A percentile compares a stretch with the other conserved stretches of the same genome.
Evolutionary conservation across 345 rosid species (phyloP).

Genomic region (Mangifera indica): DNA sequence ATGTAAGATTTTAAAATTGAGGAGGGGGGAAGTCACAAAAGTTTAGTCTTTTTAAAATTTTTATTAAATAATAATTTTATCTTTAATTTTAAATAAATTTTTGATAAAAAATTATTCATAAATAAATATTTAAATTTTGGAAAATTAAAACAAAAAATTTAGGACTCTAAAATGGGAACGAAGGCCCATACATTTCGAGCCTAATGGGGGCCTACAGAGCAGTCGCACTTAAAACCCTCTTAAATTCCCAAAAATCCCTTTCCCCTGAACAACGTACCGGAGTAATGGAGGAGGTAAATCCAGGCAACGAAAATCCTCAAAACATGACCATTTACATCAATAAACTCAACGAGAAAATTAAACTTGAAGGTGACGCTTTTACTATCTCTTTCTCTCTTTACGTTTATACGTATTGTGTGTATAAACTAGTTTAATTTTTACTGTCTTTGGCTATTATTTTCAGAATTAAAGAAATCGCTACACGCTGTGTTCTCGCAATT

Average conservation of each 20-base stretch:
- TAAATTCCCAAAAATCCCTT: neutral
- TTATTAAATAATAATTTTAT: too few relatives aligned
- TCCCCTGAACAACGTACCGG: neutral
- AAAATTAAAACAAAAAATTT: too few relatives aligned
- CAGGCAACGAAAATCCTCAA: slow-evolving; percentile 51
- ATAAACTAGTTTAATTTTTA: neutral
- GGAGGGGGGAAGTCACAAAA: too few relatives aligned
- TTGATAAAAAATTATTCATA: too few relatives aligned
- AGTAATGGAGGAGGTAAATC: slow-evolving; percentile 48
- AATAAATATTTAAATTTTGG: too few relatives aligned
- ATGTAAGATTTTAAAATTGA: too few relatives aligned
- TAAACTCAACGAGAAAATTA: slow-evolving; percentile 95
- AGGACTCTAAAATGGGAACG: too few relatives aligned
- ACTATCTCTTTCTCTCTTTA: neutral
- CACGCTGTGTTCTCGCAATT: slow-evolving; percentile 87
- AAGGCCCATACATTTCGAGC: neutral
- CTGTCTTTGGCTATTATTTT: slow-evolving; percentile 12
- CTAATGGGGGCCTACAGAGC: neutral
- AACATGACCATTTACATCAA: slow-evolving; percentile 93
- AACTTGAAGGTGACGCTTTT: slow-evolving; percentile 59
- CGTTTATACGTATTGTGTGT: neutral
- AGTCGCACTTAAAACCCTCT: neutral
- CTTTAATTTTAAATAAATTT: too few relatives aligned
- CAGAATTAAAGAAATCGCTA: slow-evolving; percentile 91
- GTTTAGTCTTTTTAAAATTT: too few relatives aligned